A percentile compares a stretch with the other conserved stretches of the same genome.
phyloP scores from a whole-genome alignment of 2,329 filamentous ascomycete species.

The Hirsutella rhossiliensis region DNA sequence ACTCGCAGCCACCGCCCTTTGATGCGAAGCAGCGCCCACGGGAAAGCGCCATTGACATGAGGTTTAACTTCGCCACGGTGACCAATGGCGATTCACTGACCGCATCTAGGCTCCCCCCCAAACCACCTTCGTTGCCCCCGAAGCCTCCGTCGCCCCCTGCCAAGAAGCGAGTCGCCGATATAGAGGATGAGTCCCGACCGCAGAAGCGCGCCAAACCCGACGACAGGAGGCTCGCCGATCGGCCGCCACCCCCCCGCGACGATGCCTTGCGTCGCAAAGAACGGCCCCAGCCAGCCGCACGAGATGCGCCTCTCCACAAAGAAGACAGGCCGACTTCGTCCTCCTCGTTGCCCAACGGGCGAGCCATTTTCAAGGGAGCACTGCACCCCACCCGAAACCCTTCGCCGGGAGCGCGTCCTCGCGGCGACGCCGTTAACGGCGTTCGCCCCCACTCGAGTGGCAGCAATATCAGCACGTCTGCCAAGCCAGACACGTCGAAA shows the following conservation, averaged over 20 bases:
- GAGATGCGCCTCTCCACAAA: constrained; percentile 15
- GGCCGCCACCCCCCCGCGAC: constrained; percentile 17
- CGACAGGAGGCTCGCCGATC: constrained; percentile 16
- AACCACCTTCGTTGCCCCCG: constrained; percentile 22
- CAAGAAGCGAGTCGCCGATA: constrained; percentile 34
- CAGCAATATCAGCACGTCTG: constrained; percentile 23
- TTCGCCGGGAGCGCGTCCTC: constrained; percentile 25
- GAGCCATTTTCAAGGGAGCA: constrained; percentile 18
- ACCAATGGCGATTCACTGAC: constrained; percentile 5
- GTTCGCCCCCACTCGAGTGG: constrained; percentile 18
- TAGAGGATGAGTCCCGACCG: constrained; percentile 29
- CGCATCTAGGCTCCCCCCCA: constrained; percentile 20
- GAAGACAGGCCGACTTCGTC: constrained; percentile 13
- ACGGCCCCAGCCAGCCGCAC: constrained; percentile 7
- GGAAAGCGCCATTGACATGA: constrained; percentile 17
- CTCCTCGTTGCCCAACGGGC: constrained; percentile 24
- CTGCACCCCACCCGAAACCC: constrained; percentile 13
- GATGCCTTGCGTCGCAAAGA: constrained; percentile 21
- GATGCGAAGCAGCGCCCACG: constrained; percentile 19
- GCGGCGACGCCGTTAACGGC: constrained; percentile 30
- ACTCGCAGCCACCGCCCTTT: constrained; percentile 8
- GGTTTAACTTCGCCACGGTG: constrained; percentile 8
- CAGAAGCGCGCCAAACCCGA: constrained; percentile 35
- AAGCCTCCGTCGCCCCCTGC: constrained; percentile 29
- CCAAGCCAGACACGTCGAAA: constrained; percentile 25